phyloP scores from a whole-genome alignment of 1,284 basidiomycete genomes.

The Calocybe gambosa region DNA sequence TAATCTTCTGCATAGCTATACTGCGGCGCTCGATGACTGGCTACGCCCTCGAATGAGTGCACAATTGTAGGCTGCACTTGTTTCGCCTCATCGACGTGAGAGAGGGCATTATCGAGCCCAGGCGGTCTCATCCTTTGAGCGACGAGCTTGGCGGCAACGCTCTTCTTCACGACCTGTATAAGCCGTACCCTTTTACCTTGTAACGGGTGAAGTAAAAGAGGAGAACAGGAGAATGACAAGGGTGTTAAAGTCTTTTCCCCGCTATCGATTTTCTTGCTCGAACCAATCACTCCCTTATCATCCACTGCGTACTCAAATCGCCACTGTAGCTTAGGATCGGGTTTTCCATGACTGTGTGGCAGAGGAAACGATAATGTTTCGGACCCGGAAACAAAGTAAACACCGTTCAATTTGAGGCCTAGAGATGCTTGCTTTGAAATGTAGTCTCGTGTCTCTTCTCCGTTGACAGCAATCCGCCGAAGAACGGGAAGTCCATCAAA shows the following conservation, averaged over 20 bases:
- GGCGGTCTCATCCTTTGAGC: conserved; percentile 54
- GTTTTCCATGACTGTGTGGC: conserved; percentile 14
- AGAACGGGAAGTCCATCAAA: conserved; percentile 65
- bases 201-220: conserved; percentile 52
- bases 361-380: conserved; percentile 36
- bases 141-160: conserved; percentile 48
- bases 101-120: conserved; percentile 3
- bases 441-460: conserved; percentile 63
- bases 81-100: background rate
- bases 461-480: conserved; percentile 56
- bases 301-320: conserved; percentile 72
- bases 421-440: conserved; percentile 67
- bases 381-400: conserved; percentile 64
- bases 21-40: background rate
- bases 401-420: conserved; percentile 58
- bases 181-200: conserved; percentile 63
- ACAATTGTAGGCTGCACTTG: background rate
- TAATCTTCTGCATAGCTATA: background rate
- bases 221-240: conserved; percentile 67
- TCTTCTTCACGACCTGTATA: conserved; percentile 67
- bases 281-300: conserved; percentile 41
- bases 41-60: background rate
- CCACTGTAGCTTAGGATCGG: conserved; percentile 51
- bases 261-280: conserved; percentile 39
- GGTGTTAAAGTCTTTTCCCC: conserved; percentile 71